phyloP scores from a whole-genome alignment of 208 protist species.

The Wallacemonas sp. region DNA sequence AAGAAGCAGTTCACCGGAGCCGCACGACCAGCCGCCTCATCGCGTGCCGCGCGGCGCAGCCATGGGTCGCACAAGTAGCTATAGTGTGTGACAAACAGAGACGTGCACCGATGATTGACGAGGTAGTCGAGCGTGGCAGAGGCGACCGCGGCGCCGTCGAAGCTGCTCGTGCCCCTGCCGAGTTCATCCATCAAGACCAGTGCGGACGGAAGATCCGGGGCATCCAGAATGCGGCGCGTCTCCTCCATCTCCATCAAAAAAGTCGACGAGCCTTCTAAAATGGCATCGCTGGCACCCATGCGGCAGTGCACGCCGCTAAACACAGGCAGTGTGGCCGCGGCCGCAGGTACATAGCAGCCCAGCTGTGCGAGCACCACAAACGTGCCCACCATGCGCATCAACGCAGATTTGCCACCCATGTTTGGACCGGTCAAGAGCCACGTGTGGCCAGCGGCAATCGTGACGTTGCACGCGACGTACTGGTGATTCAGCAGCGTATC shows the following conservation, averaged over 20 bases:
- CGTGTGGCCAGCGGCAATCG: slow-evolving; percentile 38
- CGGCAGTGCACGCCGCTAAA: slow-evolving; percentile 91
- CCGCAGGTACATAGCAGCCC: slow-evolving; percentile 94
- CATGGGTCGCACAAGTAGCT: slow-evolving; percentile 70
- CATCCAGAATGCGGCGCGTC: slow-evolving; percentile 91
- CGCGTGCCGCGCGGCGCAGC: not conserved
- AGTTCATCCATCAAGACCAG: slow-evolving; percentile 97
- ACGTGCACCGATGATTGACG: slow-evolving; percentile 51
- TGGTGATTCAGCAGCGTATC: slow-evolving; percentile 52
- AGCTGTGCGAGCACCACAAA: slow-evolving; percentile 94
- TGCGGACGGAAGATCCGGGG: slow-evolving; percentile 60
- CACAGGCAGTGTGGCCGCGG: slow-evolving; percentile 71
- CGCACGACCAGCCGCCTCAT: not conserved
- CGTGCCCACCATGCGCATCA: slow-evolving; percentile 91
- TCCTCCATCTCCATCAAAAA: slow-evolving; percentile 98
- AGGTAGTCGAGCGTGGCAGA: slow-evolving; percentile 92
- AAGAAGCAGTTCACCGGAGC: slow-evolving; percentile 72
- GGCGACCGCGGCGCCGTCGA: slow-evolving; percentile 95
- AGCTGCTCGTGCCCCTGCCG: slow-evolving; percentile 94
- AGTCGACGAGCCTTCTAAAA: slow-evolving; percentile 92
- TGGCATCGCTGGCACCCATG: slow-evolving; percentile 94
- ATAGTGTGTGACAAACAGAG: slow-evolving; percentile 97
- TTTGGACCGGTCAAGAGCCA: slow-evolving; percentile 95
- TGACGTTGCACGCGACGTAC: slow-evolving; percentile 74
- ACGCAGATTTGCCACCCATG: slow-evolving; percentile 95